Evolutionary conservation across 257 asterid genomes (phyloP), one percentile per base, ranked within the genome.

Genomic region (Euphrasia confusa): DNA sequence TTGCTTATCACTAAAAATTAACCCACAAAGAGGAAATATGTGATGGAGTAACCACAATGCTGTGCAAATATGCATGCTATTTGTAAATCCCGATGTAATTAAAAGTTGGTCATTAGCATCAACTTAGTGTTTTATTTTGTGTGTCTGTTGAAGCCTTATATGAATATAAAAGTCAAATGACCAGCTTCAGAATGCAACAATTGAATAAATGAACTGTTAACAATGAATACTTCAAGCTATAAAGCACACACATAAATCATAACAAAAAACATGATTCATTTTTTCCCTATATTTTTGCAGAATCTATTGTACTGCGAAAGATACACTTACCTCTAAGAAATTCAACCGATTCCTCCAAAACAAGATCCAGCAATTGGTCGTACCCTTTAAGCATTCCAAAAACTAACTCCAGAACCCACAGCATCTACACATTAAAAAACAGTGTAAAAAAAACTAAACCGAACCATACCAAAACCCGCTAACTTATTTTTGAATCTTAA

Each of bases 301-400:
- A 56, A 32, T 54, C 57, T 32, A 66, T 17, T 12, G 40, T 15
- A 14, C 33, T 10, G 35, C 7, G 17, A 28, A 14, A 32, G 17
- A 73, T 0, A 30, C 44, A 1, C 9, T 56, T 72, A 87, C 97
- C 99, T 84, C 99, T 78, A 58, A 93, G 88, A 74, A 75, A 90
- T 74, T 93, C 97, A 5, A 80, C 54, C 0, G 97, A 97, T 79
- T 87, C 99, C 73, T 93, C 99, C 90, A 93, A 64, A 68, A 93
- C 99, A 75, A 93, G 99, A 75, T 93, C 89, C 71, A 93, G 82
- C 84, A 93, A 71, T 62, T 93, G 99, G 71, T 93, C 99, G 72
- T 93, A 93, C 33, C 99, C 99, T 80, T 93, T 93, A 27, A 93
- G 79, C 1, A 96, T 93, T 68, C 99, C 99, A n/a, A 92, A 83